A percentile compares a stretch with the other conserved stretches of the same genome.
These are phyloP conservation scores for Solanum bukasovii DNA, from an alignment of 257 asterid genomes.

Conservation along the genomic window DNA sequence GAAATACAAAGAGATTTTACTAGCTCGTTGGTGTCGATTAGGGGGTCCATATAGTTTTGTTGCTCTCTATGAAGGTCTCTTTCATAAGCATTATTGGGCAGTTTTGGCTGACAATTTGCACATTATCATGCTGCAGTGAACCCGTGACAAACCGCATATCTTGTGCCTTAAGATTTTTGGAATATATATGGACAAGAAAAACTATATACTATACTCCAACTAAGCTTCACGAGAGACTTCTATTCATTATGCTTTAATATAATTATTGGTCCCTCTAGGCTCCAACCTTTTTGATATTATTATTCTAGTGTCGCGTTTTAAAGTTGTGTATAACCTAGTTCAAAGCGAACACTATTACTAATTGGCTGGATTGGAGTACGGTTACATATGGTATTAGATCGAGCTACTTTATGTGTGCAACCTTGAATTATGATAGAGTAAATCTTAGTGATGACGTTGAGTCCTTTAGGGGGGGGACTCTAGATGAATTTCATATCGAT, in stretches of 20 bases:
- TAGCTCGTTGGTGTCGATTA: neutral
- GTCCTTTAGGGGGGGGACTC: too few relatives aligned
- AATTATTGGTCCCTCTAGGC: neutral
- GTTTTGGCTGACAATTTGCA: neutral
- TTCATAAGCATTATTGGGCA: neutral
- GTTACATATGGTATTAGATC: too few relatives aligned
- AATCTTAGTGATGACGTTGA: too few relatives aligned
- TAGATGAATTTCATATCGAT: too few relatives aligned
- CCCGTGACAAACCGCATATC: constrained; percentile 21
- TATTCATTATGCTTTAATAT: neutral
- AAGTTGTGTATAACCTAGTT: too few relatives aligned
- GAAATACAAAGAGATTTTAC: neutral
- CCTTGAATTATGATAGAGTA: too few relatives aligned
- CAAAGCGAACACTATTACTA: too few relatives aligned
- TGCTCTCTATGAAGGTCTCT: neutral
- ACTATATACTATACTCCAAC: neutral
- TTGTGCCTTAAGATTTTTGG: neutral
- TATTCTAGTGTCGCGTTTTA: too few relatives aligned
- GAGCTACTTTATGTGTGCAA: too few relatives aligned
- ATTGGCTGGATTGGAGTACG: too few relatives aligned
- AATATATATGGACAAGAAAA: neutral
- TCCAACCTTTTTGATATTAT: neutral
- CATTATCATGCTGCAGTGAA: neutral
- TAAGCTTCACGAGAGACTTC: constrained; percentile 5
- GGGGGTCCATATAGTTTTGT: neutral